A percentile compares a stretch with the other conserved stretches of the same genome.
Conservation (phyloP, 2,329 filamentous ascomycete species). For the Dichotomopilus funicola region DNA sequence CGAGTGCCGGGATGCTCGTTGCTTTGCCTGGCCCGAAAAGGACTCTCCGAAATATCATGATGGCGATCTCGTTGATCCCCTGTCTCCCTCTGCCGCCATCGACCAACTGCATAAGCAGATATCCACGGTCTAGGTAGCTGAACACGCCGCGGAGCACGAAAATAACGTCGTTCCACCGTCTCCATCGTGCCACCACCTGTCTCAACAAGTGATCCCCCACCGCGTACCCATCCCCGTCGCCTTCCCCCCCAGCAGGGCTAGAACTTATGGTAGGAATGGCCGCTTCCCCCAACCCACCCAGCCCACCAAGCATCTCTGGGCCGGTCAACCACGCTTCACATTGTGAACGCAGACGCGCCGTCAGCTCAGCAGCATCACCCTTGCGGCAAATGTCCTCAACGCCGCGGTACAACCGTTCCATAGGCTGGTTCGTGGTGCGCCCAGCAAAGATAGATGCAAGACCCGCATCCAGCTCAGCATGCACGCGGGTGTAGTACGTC, state of each 20-base stretch:
- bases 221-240: slow-evolving; percentile 38
- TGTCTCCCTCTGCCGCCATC: slow-evolving; percentile 51
- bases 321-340: slow-evolving; percentile 62
- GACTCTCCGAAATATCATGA: slow-evolving; percentile 64
- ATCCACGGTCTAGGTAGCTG: slow-evolving; percentile 88
- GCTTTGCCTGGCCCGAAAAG: slow-evolving; percentile 36
- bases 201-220: slow-evolving; percentile 48
- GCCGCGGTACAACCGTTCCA: slow-evolving; percentile 83
- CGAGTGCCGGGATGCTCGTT: slow-evolving; percentile 25
- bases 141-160: slow-evolving; percentile 79
- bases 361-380: slow-evolving; percentile 62
- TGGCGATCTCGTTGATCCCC: slow-evolving; percentile 75
- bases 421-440: slow-evolving; percentile 58
- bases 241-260: background rate
- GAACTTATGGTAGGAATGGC: background rate
- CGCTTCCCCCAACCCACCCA: slow-evolving; percentile 46
- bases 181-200: slow-evolving; percentile 56
- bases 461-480: slow-evolving; percentile 66
- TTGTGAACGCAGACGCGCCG: slow-evolving; percentile 56
- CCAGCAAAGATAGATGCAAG: slow-evolving; percentile 66
- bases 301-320: slow-evolving; percentile 46
- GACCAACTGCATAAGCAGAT: slow-evolving; percentile 48
- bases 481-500: slow-evolving; percentile 70
- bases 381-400: slow-evolving; percentile 88
- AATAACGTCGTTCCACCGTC: slow-evolving; percentile 70